Base-by-base conservation (phyloP, 305 asterid species). In the Galium porrigens region DNA sequence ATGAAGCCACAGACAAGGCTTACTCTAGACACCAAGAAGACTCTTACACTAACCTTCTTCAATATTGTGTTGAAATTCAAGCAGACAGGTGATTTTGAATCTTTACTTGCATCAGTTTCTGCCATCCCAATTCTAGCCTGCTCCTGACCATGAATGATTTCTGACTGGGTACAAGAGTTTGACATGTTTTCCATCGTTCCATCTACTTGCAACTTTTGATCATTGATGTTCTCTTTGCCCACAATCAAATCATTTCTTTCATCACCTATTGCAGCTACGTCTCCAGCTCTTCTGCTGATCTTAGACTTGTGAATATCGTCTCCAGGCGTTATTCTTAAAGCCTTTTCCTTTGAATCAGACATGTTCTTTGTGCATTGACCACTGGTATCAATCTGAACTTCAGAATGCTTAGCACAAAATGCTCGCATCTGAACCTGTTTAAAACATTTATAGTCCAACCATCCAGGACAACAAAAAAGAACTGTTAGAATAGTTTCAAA, bases 371-470 rank as follows among this genome's bases (percentile, higher is more conserved):
- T 64, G 61, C 80, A 81, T 66, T 79, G 85, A 75, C 72, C 66
- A 70, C 77, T 75, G 75, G 64, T 70, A 41, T 69, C 80, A 65
- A 64, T 67, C 70, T 79, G 84, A 70, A 77, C 80, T 70, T 80
- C 95, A 12, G 99, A 89, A 81, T 92, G 99, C 70, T 89, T 92
- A 37, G 83, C 80, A 82, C 99, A 92, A 78, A 87, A 92, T 41
- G 97, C 97, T 66, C 95, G 96, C 82, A 92, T 73, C 77, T 89
- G 97, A 60, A 92, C 95, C 99, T 92, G 80, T 53, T 77, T 65
- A 53, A n/a, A 56, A n/a, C 6, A 58, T n/a, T 42, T 48, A 8
- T 33, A 18, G 12, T 58, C 63, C 17, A 32, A n/a, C 4, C 44
- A 32, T 33, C 52, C 52, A 46, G 7, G 20, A 30, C 22, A 51